phyloP scores from a whole-genome alignment of 2,329 filamentous ascomycete genomes.

The Rasamsonia emersonii region DNA sequence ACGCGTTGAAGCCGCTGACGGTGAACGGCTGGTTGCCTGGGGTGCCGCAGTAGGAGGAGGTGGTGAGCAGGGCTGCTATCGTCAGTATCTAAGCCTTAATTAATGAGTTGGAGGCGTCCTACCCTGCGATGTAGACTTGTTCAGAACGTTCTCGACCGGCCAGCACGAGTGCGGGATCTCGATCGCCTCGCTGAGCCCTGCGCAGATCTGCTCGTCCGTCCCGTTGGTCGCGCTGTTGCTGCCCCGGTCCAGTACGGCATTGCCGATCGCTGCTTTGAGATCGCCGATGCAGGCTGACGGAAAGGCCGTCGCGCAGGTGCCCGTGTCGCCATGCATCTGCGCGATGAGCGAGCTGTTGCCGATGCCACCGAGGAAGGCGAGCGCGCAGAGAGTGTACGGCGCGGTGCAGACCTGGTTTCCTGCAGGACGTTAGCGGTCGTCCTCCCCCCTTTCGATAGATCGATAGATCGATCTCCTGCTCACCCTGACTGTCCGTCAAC shows the following conservation, averaged over 20 bases:
- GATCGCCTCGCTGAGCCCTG: neutral
- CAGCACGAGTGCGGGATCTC: neutral
- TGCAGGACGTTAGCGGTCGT: neutral
- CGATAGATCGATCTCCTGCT: neutral
- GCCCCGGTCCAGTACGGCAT: neutral
- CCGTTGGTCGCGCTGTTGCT: neutral
- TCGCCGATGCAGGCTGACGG: conserved; percentile 1
- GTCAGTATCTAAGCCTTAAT: neutral
- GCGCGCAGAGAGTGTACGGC: conserved; percentile 1
- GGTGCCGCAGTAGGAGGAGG: conserved; percentile 1
- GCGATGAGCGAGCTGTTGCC: neutral
- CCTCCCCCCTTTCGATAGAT: neutral
- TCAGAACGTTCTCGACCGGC: neutral
- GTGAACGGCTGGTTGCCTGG: conserved; percentile 1
- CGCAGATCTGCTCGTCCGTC: neutral
- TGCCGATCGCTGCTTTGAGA: conserved; percentile 1
- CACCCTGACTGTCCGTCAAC: neutral
- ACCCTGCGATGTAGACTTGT: conserved; percentile 1
- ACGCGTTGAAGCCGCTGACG: neutral
- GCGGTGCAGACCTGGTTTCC: neutral
- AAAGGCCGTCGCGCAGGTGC: conserved; percentile 1
- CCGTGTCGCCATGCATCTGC: conserved; percentile 2
- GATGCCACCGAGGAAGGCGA: neutral
- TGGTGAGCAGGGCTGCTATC: neutral
- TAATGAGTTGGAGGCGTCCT: neutral